Conservation (phyloP, 1,284 basidiomycete species). For the Ganoderma meredithae region DNA sequence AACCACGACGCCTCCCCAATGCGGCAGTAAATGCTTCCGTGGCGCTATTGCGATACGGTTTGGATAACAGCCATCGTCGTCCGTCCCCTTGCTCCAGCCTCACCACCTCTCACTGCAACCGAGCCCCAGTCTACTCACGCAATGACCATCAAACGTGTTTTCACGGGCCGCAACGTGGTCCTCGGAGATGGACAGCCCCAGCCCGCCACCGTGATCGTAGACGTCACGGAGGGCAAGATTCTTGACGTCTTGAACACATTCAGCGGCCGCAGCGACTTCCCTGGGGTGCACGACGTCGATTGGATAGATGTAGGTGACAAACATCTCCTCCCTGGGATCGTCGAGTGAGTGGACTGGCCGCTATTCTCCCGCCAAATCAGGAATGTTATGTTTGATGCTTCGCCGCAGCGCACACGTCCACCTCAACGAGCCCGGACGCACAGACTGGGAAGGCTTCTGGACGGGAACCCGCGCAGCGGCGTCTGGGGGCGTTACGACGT, state of each 20-base stretch:
- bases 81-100: constrained; percentile 2
- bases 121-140: not conserved
- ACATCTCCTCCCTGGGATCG: constrained; percentile 82
- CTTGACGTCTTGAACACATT: constrained; percentile 53
- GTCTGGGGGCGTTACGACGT: constrained; percentile 89
- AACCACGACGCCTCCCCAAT: constrained; percentile 28
- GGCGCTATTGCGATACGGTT: constrained; percentile 21
- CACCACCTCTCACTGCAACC: not conserved
- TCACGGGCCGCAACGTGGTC: constrained; percentile 64
- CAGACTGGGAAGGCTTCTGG: constrained; percentile 93
- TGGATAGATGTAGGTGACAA: constrained; percentile 72
- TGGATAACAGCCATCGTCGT: constrained; percentile 10
- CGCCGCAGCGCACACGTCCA: constrained; percentile 84
- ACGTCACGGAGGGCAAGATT: constrained; percentile 73
- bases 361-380: not conserved
- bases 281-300: constrained; percentile 45
- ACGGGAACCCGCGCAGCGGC: constrained; percentile 90
- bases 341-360: constrained; percentile 68
- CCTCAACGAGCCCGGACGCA: constrained; percentile 91
- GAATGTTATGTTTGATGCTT: not conserved
- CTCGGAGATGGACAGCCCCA: constrained; percentile 56
- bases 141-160: constrained; percentile 38
- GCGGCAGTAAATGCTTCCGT: constrained; percentile 14
- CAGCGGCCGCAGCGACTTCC: constrained; percentile 45
- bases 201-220: constrained; percentile 78